Conservation (phyloP, 176 grass and related monocot species). For the Aegilops speltoides region DNA sequence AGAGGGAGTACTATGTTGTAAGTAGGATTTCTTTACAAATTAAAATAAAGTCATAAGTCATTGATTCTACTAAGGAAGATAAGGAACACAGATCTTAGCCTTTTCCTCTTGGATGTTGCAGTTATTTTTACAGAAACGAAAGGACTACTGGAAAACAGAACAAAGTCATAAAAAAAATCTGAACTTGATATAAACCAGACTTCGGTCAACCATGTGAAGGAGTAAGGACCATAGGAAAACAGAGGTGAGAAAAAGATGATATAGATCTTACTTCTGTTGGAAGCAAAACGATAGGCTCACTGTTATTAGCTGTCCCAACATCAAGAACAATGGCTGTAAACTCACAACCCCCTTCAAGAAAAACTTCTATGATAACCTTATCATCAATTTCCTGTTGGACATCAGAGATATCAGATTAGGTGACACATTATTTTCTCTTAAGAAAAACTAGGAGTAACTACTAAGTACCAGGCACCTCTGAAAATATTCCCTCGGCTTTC, state of each 20-base stretch:
- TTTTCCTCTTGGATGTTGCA: not conserved
- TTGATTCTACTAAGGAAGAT: not conserved
- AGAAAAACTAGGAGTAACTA: constrained; percentile 1
- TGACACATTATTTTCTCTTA: not conserved
- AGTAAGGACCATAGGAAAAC: not conserved
- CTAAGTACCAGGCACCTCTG: constrained; percentile 38
- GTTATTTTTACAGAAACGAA: not conserved
- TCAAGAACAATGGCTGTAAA: constrained; percentile 92
- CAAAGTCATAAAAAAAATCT: not conserved
- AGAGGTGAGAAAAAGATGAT: not conserved
- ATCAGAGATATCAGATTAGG: constrained; percentile 20
- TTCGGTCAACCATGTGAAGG: not conserved
- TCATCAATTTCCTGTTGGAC: constrained; percentile 65
- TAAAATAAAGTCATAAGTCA: not conserved
- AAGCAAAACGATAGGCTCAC: constrained; percentile 74
- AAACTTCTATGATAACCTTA: constrained; percentile 83
- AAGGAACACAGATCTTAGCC: not conserved
- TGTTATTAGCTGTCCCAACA: constrained; percentile 55
- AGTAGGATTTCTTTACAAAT: not conserved
- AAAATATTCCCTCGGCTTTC: constrained; percentile 79
- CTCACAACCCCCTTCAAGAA: constrained; percentile 85
- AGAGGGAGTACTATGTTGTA: not conserved
- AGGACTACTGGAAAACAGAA: not conserved
- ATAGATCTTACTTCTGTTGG: constrained; percentile 70
- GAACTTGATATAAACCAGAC: not conserved